Evolutionary conservation across 106 monocot genomes (phyloP).

Genomic region (Dendrobium huoshanense): DNA sequence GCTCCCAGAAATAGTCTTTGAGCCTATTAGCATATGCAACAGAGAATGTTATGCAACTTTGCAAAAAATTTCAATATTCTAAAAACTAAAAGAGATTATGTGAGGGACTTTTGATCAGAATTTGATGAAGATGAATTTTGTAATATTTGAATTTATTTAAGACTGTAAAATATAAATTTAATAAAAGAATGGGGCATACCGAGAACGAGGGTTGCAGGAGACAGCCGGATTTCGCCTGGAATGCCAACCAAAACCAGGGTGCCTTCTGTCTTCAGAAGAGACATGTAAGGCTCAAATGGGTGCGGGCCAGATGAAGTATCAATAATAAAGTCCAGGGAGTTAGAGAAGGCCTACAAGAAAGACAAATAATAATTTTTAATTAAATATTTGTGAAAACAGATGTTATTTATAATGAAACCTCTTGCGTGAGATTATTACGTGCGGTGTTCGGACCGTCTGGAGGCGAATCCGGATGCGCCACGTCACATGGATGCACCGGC

Average conservation of each 20-base stretch:
- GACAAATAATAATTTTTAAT: neutral
- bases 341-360: slow-evolving; percentile 36
- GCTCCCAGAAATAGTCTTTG: slow-evolving; percentile 57
- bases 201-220: slow-evolving; percentile 38
- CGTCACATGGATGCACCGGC: too few species aligned
- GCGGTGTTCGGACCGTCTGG: too few species aligned
- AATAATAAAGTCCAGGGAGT: slow-evolving; percentile 72
- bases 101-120: too few species aligned
- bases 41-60: neutral
- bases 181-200: slow-evolving; percentile 25
- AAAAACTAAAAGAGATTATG: too few species aligned
- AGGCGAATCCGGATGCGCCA: too few species aligned
- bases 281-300: slow-evolving; percentile 82
- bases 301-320: slow-evolving; percentile 86
- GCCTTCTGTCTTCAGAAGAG: slow-evolving; percentile 59
- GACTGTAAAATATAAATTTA: too few species aligned
- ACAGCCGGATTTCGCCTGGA: slow-evolving; percentile 61
- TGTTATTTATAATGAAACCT: too few species aligned
- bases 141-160: too few species aligned
- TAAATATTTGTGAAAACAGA: neutral
- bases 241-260: slow-evolving; percentile 54
- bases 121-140: too few species aligned
- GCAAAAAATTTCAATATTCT: neutral
- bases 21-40: slow-evolving; percentile 18
- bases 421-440: too few species aligned